These are phyloP conservation scores for Gloeostereum incarnatum DNA, from an alignment of 768 basidiomycete genomes.

Conservation along the genomic window DNA sequence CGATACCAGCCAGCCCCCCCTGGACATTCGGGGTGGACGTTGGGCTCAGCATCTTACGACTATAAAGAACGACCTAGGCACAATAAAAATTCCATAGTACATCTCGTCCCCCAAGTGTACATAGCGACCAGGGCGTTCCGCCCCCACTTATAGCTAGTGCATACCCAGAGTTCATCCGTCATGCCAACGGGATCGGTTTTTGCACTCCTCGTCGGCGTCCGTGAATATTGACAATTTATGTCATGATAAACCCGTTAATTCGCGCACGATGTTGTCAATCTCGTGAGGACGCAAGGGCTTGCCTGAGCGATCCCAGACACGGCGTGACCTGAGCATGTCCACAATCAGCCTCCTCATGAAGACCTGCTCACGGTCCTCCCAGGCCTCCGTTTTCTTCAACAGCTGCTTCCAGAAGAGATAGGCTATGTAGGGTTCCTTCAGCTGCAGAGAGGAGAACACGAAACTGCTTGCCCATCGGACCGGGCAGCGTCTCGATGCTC, in stretches of 20 bases:
- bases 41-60: no score
- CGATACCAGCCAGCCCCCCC: no score
- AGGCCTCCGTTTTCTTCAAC: conserved; percentile 32
- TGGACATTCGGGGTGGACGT: no score
- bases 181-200: no score
- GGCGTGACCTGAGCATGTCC: conserved; percentile 14
- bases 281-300: neutral
- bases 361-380: conserved; percentile 37
- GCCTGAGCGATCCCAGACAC: neutral
- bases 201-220: no score
- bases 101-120: no score
- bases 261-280: neutral
- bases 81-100: no score
- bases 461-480: conserved; percentile 45
- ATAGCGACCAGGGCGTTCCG: no score
- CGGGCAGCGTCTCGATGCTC: conserved; percentile 23
- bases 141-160: no score
- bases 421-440: conserved; percentile 40
- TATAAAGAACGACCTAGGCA: no score
- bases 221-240: neutral
- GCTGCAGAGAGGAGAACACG: conserved; percentile 37
- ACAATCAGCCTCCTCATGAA: conserved; percentile 32
- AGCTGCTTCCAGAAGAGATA: conserved; percentile 51
- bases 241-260: neutral
- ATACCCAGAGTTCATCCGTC: no score